These are phyloP conservation scores for Neolentinus lepideus DNA, from an alignment of 1,284 basidiomycete genomes.

Conservation along the genomic window DNA sequence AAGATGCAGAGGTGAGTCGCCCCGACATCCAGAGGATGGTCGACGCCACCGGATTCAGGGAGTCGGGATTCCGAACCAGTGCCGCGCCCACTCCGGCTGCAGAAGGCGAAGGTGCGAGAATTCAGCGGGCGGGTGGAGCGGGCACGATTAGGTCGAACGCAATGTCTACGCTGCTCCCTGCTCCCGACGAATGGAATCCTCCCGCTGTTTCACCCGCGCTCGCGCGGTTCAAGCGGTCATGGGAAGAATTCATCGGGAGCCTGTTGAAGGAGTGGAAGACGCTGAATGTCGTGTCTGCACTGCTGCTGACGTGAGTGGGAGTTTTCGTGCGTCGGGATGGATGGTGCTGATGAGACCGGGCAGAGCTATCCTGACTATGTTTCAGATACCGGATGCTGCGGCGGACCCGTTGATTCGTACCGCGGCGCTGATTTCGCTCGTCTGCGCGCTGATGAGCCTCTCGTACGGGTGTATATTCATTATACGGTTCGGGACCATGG, in stretches of 20 bases:
- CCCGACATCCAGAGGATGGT: constrained; percentile 69
- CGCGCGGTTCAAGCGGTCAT: constrained; percentile 59
- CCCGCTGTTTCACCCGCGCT: constrained; percentile 52
- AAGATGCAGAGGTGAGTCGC: constrained; percentile 66
- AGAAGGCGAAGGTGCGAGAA: background rate
- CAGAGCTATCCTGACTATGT: constrained; percentile 70
- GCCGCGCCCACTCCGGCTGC: background rate
- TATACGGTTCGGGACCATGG: constrained; percentile 72
- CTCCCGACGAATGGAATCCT: constrained; percentile 58
- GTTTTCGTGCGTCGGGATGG: constrained; percentile 3
- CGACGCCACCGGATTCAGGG: constrained; percentile 27
- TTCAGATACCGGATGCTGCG: constrained; percentile 55
- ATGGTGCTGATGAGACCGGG: background rate
- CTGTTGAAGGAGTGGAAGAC: constrained; percentile 73
- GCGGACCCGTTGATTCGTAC: constrained; percentile 62
- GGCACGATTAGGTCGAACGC: background rate
- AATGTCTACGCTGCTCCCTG: constrained; percentile 29
- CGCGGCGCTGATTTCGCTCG: constrained; percentile 56
- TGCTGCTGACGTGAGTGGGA: constrained; percentile 55
- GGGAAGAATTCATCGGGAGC: constrained; percentile 67
- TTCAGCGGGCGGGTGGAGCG: background rate
- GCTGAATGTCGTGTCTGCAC: constrained; percentile 64
- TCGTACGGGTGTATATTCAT: constrained; percentile 75
- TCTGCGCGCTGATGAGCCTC: constrained; percentile 66
- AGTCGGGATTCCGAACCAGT: background rate